A percentile compares a stretch with the other conserved stretches of the same genome.
These are phyloP conservation scores for Backusella psychrophila DNA, from an alignment of 192 early-diverging fungal species.

Conservation along the genomic window DNA sequence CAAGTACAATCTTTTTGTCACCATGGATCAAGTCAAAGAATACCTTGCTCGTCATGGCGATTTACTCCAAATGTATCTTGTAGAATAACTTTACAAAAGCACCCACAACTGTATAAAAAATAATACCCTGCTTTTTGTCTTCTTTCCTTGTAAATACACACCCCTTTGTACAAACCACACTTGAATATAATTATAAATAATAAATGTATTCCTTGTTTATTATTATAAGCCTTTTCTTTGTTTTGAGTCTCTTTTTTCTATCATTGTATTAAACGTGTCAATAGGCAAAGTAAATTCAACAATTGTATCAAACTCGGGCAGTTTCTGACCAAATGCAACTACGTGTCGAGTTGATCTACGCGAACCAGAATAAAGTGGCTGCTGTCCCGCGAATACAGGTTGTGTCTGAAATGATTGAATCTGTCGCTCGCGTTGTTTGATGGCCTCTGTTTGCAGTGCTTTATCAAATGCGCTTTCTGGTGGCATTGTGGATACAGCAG, in stretches of 20 bases:
- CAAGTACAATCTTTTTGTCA: constrained; percentile 49
- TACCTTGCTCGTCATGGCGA: constrained; percentile 34
- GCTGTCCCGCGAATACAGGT: background rate
- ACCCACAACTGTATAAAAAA: background rate
- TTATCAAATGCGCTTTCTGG: background rate
- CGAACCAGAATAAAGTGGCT: background rate
- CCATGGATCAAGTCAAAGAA: constrained; percentile 36
- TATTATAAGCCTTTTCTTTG: background rate
- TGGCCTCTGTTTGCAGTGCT: background rate
- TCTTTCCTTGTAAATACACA: background rate
- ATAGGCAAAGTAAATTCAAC: constrained; percentile 39
- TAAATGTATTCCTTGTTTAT: background rate
- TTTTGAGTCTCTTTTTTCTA: constrained; percentile 24
- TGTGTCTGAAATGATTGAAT: background rate
- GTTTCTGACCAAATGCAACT: constrained; percentile 42
- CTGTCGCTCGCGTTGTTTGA: background rate
- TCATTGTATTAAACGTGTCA: constrained; percentile 33
- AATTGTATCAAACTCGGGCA: constrained; percentile 22
- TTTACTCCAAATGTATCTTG: constrained; percentile 21
- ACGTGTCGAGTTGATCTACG: constrained; percentile 38
- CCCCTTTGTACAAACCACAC: background rate
- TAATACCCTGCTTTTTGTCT: background rate
- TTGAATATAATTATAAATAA: background rate
- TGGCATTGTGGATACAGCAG: background rate
- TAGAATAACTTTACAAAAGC: background rate